phyloP scores from a whole-genome alignment of 169 alveolate genomes.

The Eimeria necatrix region DNA sequence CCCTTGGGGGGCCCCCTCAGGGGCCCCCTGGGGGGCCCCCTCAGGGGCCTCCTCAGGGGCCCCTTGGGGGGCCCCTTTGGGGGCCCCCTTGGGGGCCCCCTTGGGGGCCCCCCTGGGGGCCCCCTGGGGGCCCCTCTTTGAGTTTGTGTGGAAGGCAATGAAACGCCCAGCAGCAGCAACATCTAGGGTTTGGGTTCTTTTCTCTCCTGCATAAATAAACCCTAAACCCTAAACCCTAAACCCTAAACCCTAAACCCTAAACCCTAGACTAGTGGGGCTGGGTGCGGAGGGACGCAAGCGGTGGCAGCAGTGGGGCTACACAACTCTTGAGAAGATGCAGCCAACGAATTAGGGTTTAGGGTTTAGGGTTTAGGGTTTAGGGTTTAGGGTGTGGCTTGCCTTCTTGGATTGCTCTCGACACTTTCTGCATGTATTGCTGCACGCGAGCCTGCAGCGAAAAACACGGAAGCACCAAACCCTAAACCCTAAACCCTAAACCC shows the following conservation, averaged over 20 bases:
- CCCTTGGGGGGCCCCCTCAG: too few relatives aligned
- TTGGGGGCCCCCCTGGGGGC: too few relatives aligned
- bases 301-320: neutral
- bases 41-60: too few relatives aligned
- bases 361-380: conserved; percentile 29
- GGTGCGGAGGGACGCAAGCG: neutral
- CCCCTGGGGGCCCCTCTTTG: too few relatives aligned
- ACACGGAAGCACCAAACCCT: neutral
- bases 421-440: conserved; percentile 25
- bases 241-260: neutral
- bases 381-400: neutral
- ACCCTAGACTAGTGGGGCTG: neutral
- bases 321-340: neutral
- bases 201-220: neutral
- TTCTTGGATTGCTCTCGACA: neutral
- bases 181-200: neutral
- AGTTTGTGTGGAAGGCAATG: neutral
- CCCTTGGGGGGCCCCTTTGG: too few relatives aligned
- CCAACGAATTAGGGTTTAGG: conserved; percentile 3
- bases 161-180: neutral
- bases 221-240: neutral
- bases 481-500: conserved; percentile 13
- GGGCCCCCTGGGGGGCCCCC: too few relatives aligned
- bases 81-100: too few relatives aligned
- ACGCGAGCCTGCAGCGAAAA: conserved; percentile 21